These are phyloP conservation scores for Nadsonia starkeyi-henricii DNA, from an alignment of 1,139 yeast genomes.

Conservation along the genomic window DNA sequence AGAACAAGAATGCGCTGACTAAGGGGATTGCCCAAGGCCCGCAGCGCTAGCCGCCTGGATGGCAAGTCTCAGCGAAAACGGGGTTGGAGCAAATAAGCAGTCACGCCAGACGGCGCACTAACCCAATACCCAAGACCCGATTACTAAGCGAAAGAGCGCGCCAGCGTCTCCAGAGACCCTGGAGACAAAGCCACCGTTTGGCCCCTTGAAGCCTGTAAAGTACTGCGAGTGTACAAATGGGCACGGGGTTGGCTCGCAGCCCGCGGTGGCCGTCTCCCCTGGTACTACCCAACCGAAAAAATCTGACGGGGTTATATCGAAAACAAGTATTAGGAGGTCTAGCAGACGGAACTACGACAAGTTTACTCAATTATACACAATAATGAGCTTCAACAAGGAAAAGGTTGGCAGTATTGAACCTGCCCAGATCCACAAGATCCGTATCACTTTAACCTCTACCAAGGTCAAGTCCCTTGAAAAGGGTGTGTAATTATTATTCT, in stretches of 20 bases:
- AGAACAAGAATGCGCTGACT: too few species aligned
- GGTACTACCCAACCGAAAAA: not conserved
- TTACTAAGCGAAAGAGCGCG: too few species aligned
- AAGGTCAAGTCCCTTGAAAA: conserved; percentile 97
- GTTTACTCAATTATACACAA: not conserved
- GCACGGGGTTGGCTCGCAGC: not conserved
- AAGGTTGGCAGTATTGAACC: conserved; percentile 76
- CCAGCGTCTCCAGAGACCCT: too few species aligned
- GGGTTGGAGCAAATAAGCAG: too few species aligned
- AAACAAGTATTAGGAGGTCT: not conserved
- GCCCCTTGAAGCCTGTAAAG: too few species aligned
- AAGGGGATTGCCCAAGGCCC: too few species aligned
- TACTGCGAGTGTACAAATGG: not conserved
- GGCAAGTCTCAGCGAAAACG: too few species aligned
- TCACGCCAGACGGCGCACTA: too few species aligned
- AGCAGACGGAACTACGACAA: conserved; percentile 1
- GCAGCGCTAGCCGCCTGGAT: too few species aligned
- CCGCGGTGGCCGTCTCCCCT: not conserved
- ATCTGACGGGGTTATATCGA: not conserved
- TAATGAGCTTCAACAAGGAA: conserved; percentile 29
- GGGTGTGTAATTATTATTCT: conserved; percentile 23
- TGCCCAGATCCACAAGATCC: conserved; percentile 88
- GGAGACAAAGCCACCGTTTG: too few species aligned
- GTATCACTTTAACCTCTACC: conserved; percentile 98
- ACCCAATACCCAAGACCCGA: too few species aligned